Base-by-base conservation (phyloP, 2,329 filamentous ascomycete species). In the Botrytis byssoidea region DNA sequence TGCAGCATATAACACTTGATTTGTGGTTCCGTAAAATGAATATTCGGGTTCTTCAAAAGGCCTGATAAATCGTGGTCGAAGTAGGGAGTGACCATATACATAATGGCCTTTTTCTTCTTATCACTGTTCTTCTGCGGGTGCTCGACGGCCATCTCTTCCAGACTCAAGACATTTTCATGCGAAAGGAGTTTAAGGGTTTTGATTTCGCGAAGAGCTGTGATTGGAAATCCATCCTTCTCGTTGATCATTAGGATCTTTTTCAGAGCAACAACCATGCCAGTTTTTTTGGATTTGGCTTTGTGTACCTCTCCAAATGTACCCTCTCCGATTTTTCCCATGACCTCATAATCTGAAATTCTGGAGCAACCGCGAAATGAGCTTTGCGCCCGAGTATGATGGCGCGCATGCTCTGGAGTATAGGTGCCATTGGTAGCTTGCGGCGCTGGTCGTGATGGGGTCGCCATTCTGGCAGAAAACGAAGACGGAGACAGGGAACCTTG, bases 231-330 rank as follows among this genome's bases (percentile, higher is more conserved):
- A 83, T 99, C 96, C 82, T 98, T 98, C 85, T 99, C 96, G 82
- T 98, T 97, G 82, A 98, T 96, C 93, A 98, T 98, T 77, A 99
- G 90, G 77, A 99, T 99, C 87, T 98, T 98, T 86, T 99, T 99
- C 80, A 99, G 83, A 6, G 96, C 96, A 75, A 97, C 92, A 64
- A 95, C 83, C 37, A 89, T 87, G 71, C 93, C 92, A 1, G 90
- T 93, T 79, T 88, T 92, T 79, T 89, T 91, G 42, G 92, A 94
- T 75, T 89, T 89, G 75, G 94, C 96, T 80, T 95, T 96, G 83
- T 97, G 94, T 57, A 98, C 96, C 84, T 98, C 94, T 91, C 95
- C 95, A 84, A 98, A 98, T 35, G 95, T 98, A 75, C 95, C 95
- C 82, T 98, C 95, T 78, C 95, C 95, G 73, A 99, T 88, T 84